Evolutionary conservation across 768 basidiomycete genomes (phyloP).

Genomic region (Clavaria fumosa): DNA sequence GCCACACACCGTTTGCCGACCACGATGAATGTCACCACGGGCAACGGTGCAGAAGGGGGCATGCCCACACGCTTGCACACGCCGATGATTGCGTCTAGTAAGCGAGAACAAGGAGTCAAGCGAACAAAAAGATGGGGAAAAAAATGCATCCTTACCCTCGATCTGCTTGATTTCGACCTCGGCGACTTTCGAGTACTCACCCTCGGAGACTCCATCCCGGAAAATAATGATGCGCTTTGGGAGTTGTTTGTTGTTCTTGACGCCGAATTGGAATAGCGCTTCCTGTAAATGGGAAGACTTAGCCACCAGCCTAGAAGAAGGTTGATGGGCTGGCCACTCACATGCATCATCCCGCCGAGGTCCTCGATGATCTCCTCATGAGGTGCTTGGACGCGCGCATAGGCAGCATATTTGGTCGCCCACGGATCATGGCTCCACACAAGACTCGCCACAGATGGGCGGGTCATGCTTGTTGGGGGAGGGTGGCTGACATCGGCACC

Average conservation of each 20-base stretch:
- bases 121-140: neutral
- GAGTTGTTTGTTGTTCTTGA: conserved; percentile 5
- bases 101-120: neutral
- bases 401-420: conserved; percentile 31
- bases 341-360: conserved; percentile 25
- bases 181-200: conserved; percentile 23
- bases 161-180: conserved; percentile 32
- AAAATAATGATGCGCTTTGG: conserved; percentile 27
- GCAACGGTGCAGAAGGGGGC: conserved; percentile 18
- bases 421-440: conserved; percentile 38
- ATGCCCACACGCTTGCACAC: conserved; percentile 9
- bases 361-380: conserved; percentile 32
- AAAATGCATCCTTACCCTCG: conserved; percentile 19
- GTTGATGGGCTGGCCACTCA: no score
- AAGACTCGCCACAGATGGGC: conserved; percentile 38
- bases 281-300: no score
- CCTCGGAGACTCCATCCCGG: conserved; percentile 33
- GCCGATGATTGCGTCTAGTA: conserved; percentile 10
- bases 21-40: conserved; percentile 37
- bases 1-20: conserved; percentile 33
- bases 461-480: conserved; percentile 29
- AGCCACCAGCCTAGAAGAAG: no score
- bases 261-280: conserved; percentile 11
- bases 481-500: conserved; percentile 56
- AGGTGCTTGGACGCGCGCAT: conserved; percentile 29